phyloP scores from a whole-genome alignment of 148 eudicot species.

The Chenopodium formosanum region DNA sequence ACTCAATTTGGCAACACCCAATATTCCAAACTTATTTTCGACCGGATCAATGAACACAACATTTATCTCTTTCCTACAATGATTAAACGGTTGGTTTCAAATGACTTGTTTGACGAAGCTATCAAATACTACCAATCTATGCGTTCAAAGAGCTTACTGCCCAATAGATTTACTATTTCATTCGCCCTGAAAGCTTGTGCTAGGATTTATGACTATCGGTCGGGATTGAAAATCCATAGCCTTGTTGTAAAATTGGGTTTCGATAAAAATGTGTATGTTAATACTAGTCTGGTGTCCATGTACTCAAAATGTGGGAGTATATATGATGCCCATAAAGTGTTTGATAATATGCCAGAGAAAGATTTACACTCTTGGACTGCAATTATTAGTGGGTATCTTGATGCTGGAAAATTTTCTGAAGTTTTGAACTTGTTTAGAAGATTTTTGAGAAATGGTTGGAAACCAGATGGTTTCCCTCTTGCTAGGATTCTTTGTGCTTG shows the following conservation, averaged over 20 bases:
- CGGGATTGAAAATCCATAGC: conserved; percentile 45
- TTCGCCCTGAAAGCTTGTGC: conserved; percentile 9
- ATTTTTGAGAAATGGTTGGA: conserved; percentile 40
- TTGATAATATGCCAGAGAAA: conserved; percentile 50
- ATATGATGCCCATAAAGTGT: conserved; percentile 49
- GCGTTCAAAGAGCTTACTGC: background rate
- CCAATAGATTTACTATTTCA: background rate
- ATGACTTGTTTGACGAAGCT: background rate
- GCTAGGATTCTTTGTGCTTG: conserved; percentile 56
- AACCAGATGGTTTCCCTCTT: conserved; percentile 48
- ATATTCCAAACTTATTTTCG: conserved; percentile 39
- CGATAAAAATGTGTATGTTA: conserved; percentile 43
- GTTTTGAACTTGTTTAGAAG: conserved; percentile 48
- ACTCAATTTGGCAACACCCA: conserved; percentile 32
- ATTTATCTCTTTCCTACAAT: conserved; percentile 41
- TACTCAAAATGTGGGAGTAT: conserved; percentile 42
- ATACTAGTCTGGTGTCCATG: conserved; percentile 53
- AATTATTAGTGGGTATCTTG: conserved; percentile 52
- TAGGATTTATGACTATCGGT: conserved; percentile 27
- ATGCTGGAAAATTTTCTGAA: conserved; percentile 36
- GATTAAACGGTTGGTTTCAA: conserved; percentile 26
- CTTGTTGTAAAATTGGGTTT: conserved; percentile 48
- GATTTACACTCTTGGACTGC: conserved; percentile 48
- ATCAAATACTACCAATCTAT: background rate
- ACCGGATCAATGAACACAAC: conserved; percentile 40